Percentiles rank a stretch among this genome's conserved stretches.
Evolutionary conservation across 768 basidiomycete genomes (phyloP).

Genomic region (Mrakia gelida): DNA sequence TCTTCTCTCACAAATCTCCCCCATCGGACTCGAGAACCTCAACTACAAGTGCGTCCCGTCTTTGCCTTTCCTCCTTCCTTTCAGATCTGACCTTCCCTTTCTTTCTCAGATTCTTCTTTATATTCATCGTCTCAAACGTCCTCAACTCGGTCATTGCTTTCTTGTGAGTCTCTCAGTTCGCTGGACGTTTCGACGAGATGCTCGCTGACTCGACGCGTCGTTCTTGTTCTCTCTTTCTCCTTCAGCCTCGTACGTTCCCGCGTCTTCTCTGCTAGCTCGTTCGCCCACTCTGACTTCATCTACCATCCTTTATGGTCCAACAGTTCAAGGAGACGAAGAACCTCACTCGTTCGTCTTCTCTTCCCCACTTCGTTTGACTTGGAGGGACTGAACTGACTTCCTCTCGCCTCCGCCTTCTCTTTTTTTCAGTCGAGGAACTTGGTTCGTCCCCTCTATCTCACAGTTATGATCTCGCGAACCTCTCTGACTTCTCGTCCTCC

Average conservation of each 20-base stretch:
- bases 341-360: neutral
- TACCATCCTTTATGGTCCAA: too few species aligned
- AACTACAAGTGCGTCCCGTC: neutral
- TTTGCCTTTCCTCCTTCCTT: neutral
- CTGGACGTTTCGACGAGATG: too few species aligned
- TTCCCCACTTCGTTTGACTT: too few species aligned
- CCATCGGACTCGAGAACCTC: conserved; percentile 16
- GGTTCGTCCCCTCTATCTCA: too few species aligned
- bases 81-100: neutral
- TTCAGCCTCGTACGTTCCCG: neutral
- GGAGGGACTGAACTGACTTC: too few species aligned
- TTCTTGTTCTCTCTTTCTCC: neutral
- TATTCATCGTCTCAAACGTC: conserved; percentile 6
- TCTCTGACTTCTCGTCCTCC: too few species aligned
- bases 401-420: too few species aligned
- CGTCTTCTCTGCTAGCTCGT: too few species aligned
- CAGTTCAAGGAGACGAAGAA: conserved; percentile 13
- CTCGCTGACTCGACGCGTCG: neutral
- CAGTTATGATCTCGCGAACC: too few species aligned
- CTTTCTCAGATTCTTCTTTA: neutral
- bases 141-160: conserved; percentile 3
- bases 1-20: neutral
- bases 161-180: neutral
- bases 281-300: too few species aligned
- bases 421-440: neutral